phyloP scores from a whole-genome alignment of 2,329 filamentous ascomycete species.

The Aspergillus nomiae region DNA sequence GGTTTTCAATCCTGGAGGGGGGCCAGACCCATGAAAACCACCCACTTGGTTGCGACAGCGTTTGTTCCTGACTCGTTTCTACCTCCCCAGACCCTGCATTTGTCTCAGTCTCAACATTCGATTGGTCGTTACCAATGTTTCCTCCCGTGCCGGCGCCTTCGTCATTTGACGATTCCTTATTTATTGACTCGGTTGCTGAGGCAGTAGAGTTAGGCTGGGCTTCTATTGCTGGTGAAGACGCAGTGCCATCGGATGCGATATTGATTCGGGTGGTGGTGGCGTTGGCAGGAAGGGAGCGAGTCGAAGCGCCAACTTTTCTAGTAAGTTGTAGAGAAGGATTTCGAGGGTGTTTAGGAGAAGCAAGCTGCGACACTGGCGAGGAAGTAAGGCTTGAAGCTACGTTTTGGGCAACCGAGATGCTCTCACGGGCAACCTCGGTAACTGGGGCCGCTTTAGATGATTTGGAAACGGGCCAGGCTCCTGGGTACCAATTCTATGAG shows the following conservation, averaged over 20 bases:
- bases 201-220: conserved; percentile 18
- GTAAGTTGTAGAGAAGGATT: conserved; percentile 47
- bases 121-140: conserved; percentile 21
- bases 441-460: conserved; percentile 49
- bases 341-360: conserved; percentile 28
- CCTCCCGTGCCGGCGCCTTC: conserved; percentile 17
- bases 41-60: conserved; percentile 24
- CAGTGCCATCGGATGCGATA: conserved; percentile 45
- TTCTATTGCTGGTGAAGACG: conserved; percentile 31
- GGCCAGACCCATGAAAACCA: conserved; percentile 45
- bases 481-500: conserved; percentile 46
- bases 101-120: conserved; percentile 14
- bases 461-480: conserved; percentile 46
- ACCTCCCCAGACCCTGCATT: conserved; percentile 13
- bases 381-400: conserved; percentile 37
- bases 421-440: conserved; percentile 53
- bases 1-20: conserved; percentile 16
- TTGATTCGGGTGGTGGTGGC: conserved; percentile 49
- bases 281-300: conserved; percentile 48
- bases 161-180: conserved; percentile 23
- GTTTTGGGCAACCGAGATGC: conserved; percentile 47
- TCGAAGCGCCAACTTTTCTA: conserved; percentile 41
- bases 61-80: conserved; percentile 11
- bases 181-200: conserved; percentile 13
- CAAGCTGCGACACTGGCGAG: conserved; percentile 33